Conservation (phyloP, 768 basidiomycete genomes). For the Russula griseocarnosa region DNA sequence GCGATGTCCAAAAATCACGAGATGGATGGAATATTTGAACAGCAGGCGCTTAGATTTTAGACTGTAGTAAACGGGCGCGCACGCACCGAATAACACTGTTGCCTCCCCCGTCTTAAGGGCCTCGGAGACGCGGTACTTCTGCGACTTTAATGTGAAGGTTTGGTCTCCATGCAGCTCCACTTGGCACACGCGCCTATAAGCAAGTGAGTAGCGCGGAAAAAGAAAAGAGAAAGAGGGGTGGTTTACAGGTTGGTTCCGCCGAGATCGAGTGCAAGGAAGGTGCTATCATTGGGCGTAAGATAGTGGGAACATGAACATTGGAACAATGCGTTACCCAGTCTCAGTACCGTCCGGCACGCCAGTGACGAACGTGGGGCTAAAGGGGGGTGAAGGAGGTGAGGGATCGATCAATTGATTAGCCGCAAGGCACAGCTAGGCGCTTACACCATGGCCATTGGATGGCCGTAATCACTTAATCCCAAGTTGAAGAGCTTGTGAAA, state of each 20-base stretch:
- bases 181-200: slow-evolving; percentile 86
- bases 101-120: slow-evolving; percentile 91
- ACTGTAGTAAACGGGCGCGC: slow-evolving; percentile 17
- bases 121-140: slow-evolving; percentile 96
- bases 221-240: not conserved
- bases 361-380: slow-evolving; percentile 93
- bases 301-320: not conserved
- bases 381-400: not conserved
- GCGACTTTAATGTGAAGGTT: slow-evolving; percentile 84
- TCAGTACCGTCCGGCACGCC: slow-evolving; percentile 92
- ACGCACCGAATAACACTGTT: slow-evolving; percentile 84
- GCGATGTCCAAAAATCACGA: not conserved
- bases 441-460: slow-evolving; percentile 91
- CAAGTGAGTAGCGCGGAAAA: slow-evolving; percentile 19
- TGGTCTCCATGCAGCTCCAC: slow-evolving; percentile 87
- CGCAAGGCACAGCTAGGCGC: slow-evolving; percentile 28
- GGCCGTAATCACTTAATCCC: slow-evolving; percentile 69
- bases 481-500: slow-evolving; percentile 77
- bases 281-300: slow-evolving; percentile 45
- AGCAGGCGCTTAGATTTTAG: not conserved
- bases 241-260: slow-evolving; percentile 95
- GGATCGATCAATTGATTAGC: not conserved
- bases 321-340: slow-evolving; percentile 59
- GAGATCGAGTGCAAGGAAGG: slow-evolving; percentile 93
- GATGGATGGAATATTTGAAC: not conserved